Evolutionary conservation across 2,329 filamentous ascomycete genomes (phyloP), one percentile per base, ranked within the genome.

Genomic region (Monosporascus ibericus): DNA sequence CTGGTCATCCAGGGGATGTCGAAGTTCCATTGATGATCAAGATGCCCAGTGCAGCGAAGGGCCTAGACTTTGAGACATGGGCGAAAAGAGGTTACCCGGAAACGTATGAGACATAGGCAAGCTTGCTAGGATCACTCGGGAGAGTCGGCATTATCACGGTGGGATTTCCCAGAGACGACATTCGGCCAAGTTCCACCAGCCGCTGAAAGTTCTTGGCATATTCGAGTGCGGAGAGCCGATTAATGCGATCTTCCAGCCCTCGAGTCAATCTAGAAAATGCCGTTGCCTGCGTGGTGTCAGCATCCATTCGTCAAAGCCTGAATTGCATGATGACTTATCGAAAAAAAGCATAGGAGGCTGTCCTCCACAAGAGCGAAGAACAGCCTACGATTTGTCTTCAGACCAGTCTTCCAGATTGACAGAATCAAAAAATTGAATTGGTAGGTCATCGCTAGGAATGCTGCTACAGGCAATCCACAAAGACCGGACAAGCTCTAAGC

Each of bases 401-500:
- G 48, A 54, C 53, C 52, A 55, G 52, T 56, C 55, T 52, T 52
- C 53, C 27, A 22, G 27, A 38, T 36, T 38, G 20, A 48, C 47
- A 8, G 42, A 48, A 53, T 61, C 62, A 64, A 66, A 60, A 60
- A 63, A 60, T 64, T 63, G 18, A 30, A 37, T 34, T 15, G 25
- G 38, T 22, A 52, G 52, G 54, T 50, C 55, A 49, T 49, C 50
- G 30, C 44, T 44, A 17, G 53, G 15, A 42, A 54, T 40, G 25
- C 50, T 48, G 51, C 51, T 51, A 47, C 54, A 52, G 47, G 64
- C 64, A 65, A 62, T 64, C 53, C 58, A 58, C 59, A 53, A 67
- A 66, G 65, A 61, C 75, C 80, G 75, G 89, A 92, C 88, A 92
- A 92, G 90, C 81, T 79, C 89, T 76, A 90, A 85, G 77, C 90